Evolutionary conservation across 352 stramenopile genomes (phyloP).

Genomic region (Phytophthora pluvialis): DNA sequence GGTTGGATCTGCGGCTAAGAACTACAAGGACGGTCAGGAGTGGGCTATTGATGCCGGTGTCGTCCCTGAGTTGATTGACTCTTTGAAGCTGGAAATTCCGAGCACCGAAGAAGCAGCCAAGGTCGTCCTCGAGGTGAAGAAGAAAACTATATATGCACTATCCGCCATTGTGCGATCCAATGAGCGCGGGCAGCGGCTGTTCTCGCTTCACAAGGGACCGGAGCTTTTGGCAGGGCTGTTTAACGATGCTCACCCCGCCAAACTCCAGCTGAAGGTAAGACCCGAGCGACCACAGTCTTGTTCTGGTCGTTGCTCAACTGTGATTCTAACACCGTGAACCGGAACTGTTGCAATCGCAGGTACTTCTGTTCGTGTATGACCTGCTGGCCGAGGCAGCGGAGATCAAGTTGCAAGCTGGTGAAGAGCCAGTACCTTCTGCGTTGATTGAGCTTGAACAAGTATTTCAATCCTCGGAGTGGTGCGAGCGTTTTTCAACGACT

Average conservation of each 20-base stretch:
- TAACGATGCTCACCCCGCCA: conserved; percentile 43
- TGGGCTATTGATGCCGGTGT: conserved; percentile 81
- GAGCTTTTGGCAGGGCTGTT: conserved; percentile 51
- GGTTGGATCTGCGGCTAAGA: conserved; percentile 79
- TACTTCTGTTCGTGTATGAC: conserved; percentile 75
- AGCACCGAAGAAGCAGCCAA: conserved; percentile 25
- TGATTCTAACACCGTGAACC: background rate
- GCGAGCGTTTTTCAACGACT: conserved; percentile 53
- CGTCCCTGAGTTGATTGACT: conserved; percentile 71
- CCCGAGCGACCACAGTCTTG: background rate
- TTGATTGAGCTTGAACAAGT: conserved; percentile 53
- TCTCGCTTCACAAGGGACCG: conserved; percentile 54
- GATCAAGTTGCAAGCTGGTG: conserved; percentile 14
- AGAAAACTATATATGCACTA: conserved; percentile 84
- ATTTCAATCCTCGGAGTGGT: conserved; percentile 67
- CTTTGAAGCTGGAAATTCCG: conserved; percentile 47
- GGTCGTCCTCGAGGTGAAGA: conserved; percentile 75
- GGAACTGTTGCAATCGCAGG: conserved; percentile 28
- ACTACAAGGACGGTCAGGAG: conserved; percentile 83
- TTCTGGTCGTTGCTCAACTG: background rate
- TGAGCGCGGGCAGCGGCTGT: conserved; percentile 69
- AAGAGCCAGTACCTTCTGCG: conserved; percentile 21
- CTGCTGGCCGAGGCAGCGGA: conserved; percentile 54
- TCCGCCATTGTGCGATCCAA: conserved; percentile 77
- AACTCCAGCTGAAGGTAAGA: conserved; percentile 73